Base-by-base conservation (phyloP, 768 basidiomycete genomes). In the Leucosporidium scottii region DNA sequence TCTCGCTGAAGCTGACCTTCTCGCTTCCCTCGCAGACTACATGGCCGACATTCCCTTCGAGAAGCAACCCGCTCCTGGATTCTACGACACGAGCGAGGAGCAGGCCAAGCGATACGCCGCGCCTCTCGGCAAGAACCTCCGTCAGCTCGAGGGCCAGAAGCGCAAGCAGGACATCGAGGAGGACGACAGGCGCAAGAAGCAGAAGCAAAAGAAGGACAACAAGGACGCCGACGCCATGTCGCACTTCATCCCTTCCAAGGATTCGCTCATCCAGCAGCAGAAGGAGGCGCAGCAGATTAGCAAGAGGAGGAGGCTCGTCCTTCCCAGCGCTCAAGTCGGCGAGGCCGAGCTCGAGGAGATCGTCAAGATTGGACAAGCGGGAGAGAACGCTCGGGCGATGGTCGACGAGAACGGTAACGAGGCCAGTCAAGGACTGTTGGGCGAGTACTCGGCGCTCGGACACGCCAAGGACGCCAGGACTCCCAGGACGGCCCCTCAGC, bases 31-130 rank as follows among this genome's bases (percentile, higher is more conserved):
- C 56, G 9, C 72, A 39, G 71, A 96, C 90, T 99, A 98, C 80
- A 99, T 97, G 75, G 86, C 92, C 60, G 96, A 99, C 76, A 96
- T 97, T 73, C 96, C 96, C 0, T 98, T 98, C 77, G 96, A 99
- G 81, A 97, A 98, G 81, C 90, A 90, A 76, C 83, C 96, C 0
- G 93, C 91, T 0, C 80, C 93, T 15, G 96, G 96, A 0, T 99
- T 99, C 80, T 99, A 98, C 78, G 96, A 99, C 77, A 93, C 91
- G 3, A 84, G 87, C 0, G 96, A 94, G 73, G 96, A 99, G 76
- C 88, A 93, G 75, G 88, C 91, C 7, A 88, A 90, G 59, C 81
- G 86, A 49, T 85, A 89, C 20, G 82, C 85, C n/a, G 91, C 94
- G 0, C 94, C 80, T 4, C 67, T 72, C 18, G 72, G 73, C 65